phyloP scores from a whole-genome alignment of 768 basidiomycete genomes.

The Lactarius sp. region DNA sequence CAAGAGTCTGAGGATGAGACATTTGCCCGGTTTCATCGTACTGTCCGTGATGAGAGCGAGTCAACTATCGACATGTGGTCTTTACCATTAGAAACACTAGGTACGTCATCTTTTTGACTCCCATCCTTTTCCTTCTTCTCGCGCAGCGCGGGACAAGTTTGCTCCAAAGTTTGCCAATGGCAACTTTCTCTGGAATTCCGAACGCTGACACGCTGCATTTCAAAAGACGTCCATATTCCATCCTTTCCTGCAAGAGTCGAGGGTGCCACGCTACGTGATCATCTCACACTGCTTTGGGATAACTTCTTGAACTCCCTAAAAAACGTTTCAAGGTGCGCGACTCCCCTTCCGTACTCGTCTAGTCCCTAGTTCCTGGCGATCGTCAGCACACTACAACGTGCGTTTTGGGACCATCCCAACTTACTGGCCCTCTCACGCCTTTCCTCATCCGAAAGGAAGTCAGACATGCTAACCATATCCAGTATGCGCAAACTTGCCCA shows the following conservation, averaged over 20 bases:
- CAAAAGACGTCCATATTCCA: constrained; percentile 22
- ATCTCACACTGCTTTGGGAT: constrained; percentile 9
- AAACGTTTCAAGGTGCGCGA: constrained; percentile 21
- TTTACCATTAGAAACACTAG: constrained; percentile 17
- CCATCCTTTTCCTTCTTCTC: background rate
- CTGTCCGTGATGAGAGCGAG: constrained; percentile 13
- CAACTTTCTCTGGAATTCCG: background rate
- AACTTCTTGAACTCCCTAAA: constrained; percentile 18
- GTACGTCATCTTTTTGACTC: constrained; percentile 3
- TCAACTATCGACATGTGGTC: constrained; percentile 18
- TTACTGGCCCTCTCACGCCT: background rate
- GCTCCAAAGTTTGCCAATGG: too few species aligned
- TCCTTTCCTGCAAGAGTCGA: constrained; percentile 9
- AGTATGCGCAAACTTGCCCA: constrained; percentile 24
- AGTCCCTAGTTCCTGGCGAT: constrained; percentile 16
- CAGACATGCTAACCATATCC: constrained; percentile 13
- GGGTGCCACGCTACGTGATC: constrained; percentile 15
- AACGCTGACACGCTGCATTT: background rate
- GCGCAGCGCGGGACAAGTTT: background rate
- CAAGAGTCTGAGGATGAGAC: constrained; percentile 12
- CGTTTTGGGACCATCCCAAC: constrained; percentile 2
- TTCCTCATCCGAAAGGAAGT: background rate
- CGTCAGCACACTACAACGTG: background rate
- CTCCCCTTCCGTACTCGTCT: constrained; percentile 3
- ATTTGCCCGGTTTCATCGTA: constrained; percentile 15